Conservation (phyloP, 78 protist species). For the Creolimax fragrantissima region DNA sequence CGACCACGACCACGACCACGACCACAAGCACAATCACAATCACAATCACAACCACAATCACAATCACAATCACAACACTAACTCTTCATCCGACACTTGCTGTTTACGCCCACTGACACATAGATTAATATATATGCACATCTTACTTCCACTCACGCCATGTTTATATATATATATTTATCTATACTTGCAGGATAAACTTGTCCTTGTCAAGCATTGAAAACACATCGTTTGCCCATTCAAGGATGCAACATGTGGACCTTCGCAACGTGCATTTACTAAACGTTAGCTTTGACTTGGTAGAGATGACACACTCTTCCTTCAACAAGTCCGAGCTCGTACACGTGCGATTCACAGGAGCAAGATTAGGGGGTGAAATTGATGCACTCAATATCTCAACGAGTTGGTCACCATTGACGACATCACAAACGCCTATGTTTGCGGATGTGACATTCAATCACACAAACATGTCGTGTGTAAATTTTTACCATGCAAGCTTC, state of each 20-base stretch:
- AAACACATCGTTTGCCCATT: not conserved
- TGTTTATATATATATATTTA: too few relatives aligned
- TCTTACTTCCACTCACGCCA: too few relatives aligned
- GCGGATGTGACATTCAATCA: not conserved
- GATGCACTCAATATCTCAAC: not conserved
- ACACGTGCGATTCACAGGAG: not conserved
- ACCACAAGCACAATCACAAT: too few relatives aligned
- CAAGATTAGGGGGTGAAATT: not conserved
- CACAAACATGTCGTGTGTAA: not conserved
- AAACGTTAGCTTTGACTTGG: not conserved
- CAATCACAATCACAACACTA: too few relatives aligned
- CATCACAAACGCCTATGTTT: not conserved
- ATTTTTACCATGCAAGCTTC: not conserved
- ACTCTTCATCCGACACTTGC: too few relatives aligned
- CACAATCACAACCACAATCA: too few relatives aligned
- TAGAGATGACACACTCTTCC: not conserved
- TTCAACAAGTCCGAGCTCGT: not conserved
- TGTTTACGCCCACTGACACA: too few relatives aligned
- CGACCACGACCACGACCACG: too few relatives aligned
- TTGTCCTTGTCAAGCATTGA: not conserved
- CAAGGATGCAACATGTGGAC: not conserved
- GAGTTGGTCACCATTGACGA: not conserved
- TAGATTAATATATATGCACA: too few relatives aligned
- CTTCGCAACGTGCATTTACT: not conserved
- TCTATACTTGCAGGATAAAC: not conserved